phyloP scores from a whole-genome alignment of 2,329 filamentous ascomycete species.

The Trichocomaceae sp. region DNA sequence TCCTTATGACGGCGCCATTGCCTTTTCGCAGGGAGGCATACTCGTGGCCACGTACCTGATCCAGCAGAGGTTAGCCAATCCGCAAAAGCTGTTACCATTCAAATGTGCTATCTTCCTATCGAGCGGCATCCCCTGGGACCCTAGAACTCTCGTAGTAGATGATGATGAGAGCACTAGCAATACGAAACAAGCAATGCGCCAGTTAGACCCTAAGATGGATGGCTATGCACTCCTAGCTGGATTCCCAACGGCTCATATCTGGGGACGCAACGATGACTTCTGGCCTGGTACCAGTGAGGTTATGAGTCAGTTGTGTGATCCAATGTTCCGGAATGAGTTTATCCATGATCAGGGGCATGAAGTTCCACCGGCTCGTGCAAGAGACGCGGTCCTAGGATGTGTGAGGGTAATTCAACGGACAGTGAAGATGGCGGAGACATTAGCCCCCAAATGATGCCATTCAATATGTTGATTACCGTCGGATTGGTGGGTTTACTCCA shows the following conservation, averaged over 20 bases:
- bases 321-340: too few species aligned
- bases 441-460: too few species aligned
- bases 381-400: too few species aligned
- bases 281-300: background rate
- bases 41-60: constrained; percentile 20
- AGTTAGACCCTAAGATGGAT: background rate
- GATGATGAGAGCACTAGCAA: background rate
- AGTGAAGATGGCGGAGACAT: too few species aligned
- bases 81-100: constrained; percentile 16
- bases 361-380: too few species aligned
- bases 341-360: too few species aligned
- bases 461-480: too few species aligned
- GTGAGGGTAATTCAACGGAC: too few species aligned
- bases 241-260: background rate
- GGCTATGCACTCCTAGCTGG: too few species aligned
- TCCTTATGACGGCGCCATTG: constrained; percentile 21
- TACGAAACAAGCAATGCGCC: background rate
- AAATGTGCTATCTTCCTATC: constrained; percentile 21
- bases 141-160: background rate
- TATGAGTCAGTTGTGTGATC: too few species aligned
- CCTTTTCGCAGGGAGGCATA: constrained; percentile 22
- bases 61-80: background rate
- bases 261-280: background rate
- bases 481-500: background rate
- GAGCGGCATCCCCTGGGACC: constrained; percentile 9